Evolutionary conservation across 176 grass and related monocot genomes (phyloP), one percentile per base, ranked within the genome.

Genomic region (Otatea glauca): DNA sequence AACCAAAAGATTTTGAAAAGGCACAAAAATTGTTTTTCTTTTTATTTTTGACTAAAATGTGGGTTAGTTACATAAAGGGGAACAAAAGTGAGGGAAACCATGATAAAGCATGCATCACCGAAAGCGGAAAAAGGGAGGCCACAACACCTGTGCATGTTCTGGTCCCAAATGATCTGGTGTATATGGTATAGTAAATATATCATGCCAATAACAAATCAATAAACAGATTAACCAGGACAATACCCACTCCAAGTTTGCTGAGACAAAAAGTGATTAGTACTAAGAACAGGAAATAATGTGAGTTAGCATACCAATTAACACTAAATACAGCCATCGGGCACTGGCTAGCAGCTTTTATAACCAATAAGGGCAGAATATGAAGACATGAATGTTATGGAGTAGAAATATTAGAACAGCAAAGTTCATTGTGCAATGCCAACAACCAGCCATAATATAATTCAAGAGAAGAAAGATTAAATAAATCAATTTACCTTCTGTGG

Each of bases 401-500:
- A 55, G 17, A 75, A 81, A 75, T 69, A 21, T 78, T 54, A 21
- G 21, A 71, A 54, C 60, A 83, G 9, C 32, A 73, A 43, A 38
- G 21, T 53, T 42, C 5, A 9, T 39, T 32, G 41, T 61, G 42
- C 51, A 61, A 37, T 76, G 41, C 13, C 21, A 50, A 75, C 16
- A 55, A 34, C 35, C 55, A 79, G 35, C 4, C 16, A 34, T 37
- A 73, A 35, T 43, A 87, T 44, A 15, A 76, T 51, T 39, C 20
- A 29, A 34, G 39, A 73, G 14, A 81, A 64, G 15, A 85, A 48
- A 89, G 11, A 42, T 48, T 42, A 83, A 86, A 42, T 66, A 77
- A 58, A 79, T 68, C 17, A 83, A 41, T n/a, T 84, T 58, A 89
- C 96, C 93, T 94, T 90, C 82, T 89, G 84, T 68, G 83, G 42